phyloP scores from a whole-genome alignment of 169 alveolate species.

The Plasmodium inui region DNA sequence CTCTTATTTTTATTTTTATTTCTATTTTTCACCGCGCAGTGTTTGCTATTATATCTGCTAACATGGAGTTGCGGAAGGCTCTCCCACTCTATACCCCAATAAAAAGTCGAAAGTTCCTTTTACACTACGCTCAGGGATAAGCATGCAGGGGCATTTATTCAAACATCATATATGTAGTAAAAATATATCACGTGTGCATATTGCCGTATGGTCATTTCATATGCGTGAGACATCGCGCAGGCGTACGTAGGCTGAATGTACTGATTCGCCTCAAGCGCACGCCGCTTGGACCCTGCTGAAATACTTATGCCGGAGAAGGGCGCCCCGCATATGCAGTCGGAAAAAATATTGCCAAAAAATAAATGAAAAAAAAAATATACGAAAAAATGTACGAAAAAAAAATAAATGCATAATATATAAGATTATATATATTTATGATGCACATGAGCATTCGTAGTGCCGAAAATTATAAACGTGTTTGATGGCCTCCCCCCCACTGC shows the following conservation, averaged over 20 bases:
- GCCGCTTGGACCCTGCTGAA: not conserved
- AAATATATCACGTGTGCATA: not conserved
- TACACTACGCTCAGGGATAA: not conserved
- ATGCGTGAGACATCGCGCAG: not conserved
- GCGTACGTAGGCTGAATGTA: not conserved
- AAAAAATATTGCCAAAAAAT: not conserved
- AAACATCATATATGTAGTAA: not conserved
- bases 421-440: not conserved
- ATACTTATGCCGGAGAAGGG: not conserved
- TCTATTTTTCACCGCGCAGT: not conserved
- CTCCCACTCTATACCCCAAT: not conserved
- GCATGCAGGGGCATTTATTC: not conserved
- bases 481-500: not conserved
- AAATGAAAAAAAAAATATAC: too few species aligned
- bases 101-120: not conserved
- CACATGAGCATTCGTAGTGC: not conserved
- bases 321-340: not conserved
- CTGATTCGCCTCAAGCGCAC: not conserved
- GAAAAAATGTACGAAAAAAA: too few species aligned
- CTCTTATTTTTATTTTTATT: too few species aligned
- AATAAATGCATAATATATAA: not conserved
- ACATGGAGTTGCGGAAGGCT: not conserved
- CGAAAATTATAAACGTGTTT: too few species aligned
- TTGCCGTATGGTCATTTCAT: not conserved
- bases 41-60: not conserved